phyloP scores from a whole-genome alignment of 1,284 basidiomycete species.

The Malassezia arunalokei region DNA sequence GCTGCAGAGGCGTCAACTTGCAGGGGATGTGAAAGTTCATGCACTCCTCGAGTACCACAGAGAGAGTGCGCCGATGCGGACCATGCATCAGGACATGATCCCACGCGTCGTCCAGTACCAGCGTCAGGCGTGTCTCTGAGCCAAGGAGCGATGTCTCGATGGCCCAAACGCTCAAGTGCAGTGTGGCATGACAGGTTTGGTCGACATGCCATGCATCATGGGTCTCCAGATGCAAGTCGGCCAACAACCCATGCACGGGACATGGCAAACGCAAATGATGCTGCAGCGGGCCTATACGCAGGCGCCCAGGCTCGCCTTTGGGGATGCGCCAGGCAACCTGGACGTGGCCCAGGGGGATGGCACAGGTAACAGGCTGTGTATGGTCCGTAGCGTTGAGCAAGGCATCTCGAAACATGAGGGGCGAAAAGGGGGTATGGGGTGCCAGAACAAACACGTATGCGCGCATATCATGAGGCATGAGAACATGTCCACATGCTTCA shows the following conservation, averaged over 20 bases:
- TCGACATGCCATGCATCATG: not conserved
- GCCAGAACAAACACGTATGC: constrained; percentile 2
- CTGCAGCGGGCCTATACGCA: constrained; percentile 1
- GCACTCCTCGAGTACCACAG: not conserved
- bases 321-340: constrained; percentile 12
- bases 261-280: not conserved
- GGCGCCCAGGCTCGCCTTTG: not conserved
- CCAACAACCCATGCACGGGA: not conserved
- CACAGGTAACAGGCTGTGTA: not conserved
- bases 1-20: not conserved
- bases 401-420: not conserved
- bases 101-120: not conserved
- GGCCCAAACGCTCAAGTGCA: not conserved
- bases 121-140: not conserved
- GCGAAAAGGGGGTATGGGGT: not conserved
- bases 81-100: not conserved
- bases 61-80: not conserved
- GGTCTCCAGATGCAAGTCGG: not conserved
- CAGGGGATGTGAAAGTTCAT: not conserved
- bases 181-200: not conserved
- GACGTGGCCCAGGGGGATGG: constrained; percentile 4
- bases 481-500: not conserved
- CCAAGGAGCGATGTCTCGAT: not conserved
- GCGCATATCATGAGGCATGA: constrained; percentile 9
- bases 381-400: not conserved